These are phyloP conservation scores for Helichrysum umbraculigerum DNA, from an alignment of 129 eudicot species.

Conservation along the genomic window DNA sequence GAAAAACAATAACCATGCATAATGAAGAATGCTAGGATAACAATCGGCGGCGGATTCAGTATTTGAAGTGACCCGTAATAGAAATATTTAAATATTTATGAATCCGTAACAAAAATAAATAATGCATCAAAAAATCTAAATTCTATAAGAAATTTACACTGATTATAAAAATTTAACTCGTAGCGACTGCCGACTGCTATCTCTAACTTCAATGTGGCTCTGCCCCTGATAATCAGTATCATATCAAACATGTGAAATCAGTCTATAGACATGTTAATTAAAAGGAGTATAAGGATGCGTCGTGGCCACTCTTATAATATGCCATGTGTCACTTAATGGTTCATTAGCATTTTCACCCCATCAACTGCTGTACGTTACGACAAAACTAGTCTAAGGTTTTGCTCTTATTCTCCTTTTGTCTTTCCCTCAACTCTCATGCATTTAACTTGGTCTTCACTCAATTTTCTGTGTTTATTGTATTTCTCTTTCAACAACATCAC, in stretches of 20 bases:
- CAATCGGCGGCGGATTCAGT: too few relatives aligned
- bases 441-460: background rate
- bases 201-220: too few relatives aligned
- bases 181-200: too few relatives aligned
- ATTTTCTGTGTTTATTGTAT: background rate
- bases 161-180: too few relatives aligned
- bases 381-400: constrained; percentile 47
- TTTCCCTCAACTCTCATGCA: constrained; percentile 13
- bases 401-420: constrained; percentile 29
- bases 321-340: constrained; percentile 46
- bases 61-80: too few relatives aligned
- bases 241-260: background rate
- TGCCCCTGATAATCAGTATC: background rate
- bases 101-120: too few relatives aligned
- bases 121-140: too few relatives aligned
- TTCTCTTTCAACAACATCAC: background rate
- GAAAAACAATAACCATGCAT: too few relatives aligned
- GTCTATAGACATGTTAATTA: background rate
- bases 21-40: too few relatives aligned
- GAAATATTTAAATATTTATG: too few relatives aligned
- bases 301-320: background rate
- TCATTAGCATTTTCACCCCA: constrained; percentile 23
- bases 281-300: constrained; percentile 1
- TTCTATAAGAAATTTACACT: too few relatives aligned
- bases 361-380: constrained; percentile 27